phyloP scores from a whole-genome alignment of 768 basidiomycete genomes.

The Macrolepiota fuliginosa region DNA sequence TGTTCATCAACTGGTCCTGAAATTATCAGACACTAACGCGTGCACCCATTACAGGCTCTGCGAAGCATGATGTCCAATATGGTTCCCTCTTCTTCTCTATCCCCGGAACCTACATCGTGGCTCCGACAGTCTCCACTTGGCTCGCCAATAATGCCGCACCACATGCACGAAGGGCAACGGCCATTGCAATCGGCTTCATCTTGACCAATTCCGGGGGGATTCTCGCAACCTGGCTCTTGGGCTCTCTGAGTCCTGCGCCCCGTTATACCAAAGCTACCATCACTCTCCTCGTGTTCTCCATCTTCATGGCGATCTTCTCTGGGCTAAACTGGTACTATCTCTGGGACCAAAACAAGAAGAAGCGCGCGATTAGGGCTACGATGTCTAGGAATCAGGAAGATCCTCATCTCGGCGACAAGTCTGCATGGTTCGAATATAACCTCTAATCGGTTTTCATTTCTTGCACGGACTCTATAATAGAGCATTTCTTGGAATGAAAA shows the following conservation, averaged over 20 bases:
- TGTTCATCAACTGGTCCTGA: background rate
- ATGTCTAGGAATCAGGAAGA: constrained; percentile 33
- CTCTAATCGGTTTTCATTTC: constrained; percentile 23
- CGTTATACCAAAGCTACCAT: constrained; percentile 48
- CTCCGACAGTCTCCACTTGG: constrained; percentile 58
- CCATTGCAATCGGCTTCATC: constrained; percentile 55
- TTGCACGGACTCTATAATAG: background rate
- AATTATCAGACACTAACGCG: background rate
- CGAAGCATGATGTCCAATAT: constrained; percentile 41
- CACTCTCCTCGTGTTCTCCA: constrained; percentile 36
- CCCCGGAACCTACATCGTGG: constrained; percentile 49
- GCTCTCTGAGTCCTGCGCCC: constrained; percentile 46
- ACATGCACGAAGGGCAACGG: constrained; percentile 53
- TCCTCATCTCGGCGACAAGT: constrained; percentile 43
- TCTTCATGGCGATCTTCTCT: constrained; percentile 35
- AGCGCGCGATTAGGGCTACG: constrained; percentile 32
- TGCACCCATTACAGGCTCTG: constrained; percentile 27
- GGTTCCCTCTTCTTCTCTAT: constrained; percentile 56
- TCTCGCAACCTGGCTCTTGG: constrained; percentile 59
- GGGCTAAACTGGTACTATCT: constrained; percentile 40
- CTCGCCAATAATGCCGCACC: constrained; percentile 60
- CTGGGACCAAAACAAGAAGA: constrained; percentile 41
- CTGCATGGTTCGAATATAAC: constrained; percentile 54
- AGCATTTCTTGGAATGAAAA: background rate
- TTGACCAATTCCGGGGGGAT: constrained; percentile 61